phyloP scores from a whole-genome alignment of 2,329 filamentous ascomycete genomes.

The Fusarium sp. region DNA sequence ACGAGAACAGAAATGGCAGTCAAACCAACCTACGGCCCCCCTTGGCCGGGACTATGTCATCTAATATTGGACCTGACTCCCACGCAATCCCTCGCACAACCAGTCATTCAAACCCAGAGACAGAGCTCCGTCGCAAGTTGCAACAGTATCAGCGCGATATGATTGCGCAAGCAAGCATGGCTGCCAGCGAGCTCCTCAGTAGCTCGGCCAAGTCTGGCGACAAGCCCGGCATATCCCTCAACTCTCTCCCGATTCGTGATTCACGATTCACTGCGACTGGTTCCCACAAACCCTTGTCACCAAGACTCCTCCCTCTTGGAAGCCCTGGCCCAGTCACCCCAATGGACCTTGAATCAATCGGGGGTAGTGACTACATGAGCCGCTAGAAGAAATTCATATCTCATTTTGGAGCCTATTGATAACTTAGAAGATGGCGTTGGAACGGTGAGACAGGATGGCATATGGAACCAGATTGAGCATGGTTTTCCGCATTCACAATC shows the following conservation, averaged over 20 bases:
- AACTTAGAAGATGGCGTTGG: not conserved
- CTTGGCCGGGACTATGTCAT: constrained; percentile 50
- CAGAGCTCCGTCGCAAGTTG: constrained; percentile 66
- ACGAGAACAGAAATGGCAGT: constrained; percentile 60
- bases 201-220: constrained; percentile 47
- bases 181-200: constrained; percentile 62
- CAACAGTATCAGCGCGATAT: constrained; percentile 74
- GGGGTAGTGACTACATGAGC: constrained; percentile 56
- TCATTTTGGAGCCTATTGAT: not conserved
- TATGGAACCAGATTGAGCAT: constrained; percentile 15
- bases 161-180: constrained; percentile 70
- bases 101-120: constrained; percentile 41
- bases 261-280: constrained; percentile 57
- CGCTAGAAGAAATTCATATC: constrained; percentile 19
- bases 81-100: constrained; percentile 49
- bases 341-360: constrained; percentile 66
- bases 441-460: not conserved
- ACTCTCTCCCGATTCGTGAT: constrained; percentile 55
- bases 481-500: constrained; percentile 1
- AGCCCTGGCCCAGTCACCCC: constrained; percentile 74
- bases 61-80: constrained; percentile 55
- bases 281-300: constrained; percentile 64
- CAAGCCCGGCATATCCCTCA: constrained; percentile 52
- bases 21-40: constrained; percentile 43
- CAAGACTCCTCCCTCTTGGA: constrained; percentile 66